Conservation (phyloP, 129 eudicot genomes). For the Flaveria robusta region DNA sequence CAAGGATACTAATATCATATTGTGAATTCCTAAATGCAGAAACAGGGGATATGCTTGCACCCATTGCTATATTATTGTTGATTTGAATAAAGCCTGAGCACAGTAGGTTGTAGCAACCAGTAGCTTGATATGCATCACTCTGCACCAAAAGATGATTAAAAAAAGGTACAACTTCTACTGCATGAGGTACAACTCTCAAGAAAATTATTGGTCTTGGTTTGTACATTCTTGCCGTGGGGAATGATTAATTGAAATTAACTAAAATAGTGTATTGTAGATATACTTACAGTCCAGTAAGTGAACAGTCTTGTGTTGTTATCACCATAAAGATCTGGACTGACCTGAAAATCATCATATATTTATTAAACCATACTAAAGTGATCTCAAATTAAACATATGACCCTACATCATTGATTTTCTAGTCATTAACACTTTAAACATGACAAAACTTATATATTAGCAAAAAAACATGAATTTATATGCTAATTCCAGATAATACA, state of each 20-base stretch:
- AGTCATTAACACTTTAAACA: constrained; percentile 19
- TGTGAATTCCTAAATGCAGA: constrained; percentile 75
- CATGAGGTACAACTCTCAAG: constrained; percentile 21
- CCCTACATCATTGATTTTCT: constrained; percentile 20
- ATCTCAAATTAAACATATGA: constrained; percentile 21
- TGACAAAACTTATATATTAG: background rate
- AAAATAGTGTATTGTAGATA: constrained; percentile 11
- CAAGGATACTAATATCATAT: constrained; percentile 84
- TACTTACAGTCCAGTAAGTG: constrained; percentile 98
- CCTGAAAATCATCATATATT: constrained; percentile 54
- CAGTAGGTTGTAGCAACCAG: constrained; percentile 94
- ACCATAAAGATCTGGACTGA: constrained; percentile 96
- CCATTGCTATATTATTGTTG: constrained; percentile 91
- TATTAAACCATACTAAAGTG: constrained; percentile 14
- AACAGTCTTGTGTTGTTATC: constrained; percentile 95
- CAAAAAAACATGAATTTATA: constrained; percentile 12
- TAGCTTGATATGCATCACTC: constrained; percentile 99
- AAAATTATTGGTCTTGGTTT: constrained; percentile 11
- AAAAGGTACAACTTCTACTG: constrained; percentile 18
- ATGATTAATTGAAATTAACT: background rate
- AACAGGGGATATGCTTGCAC: constrained; percentile 97
- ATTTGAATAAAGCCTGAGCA: constrained; percentile 96
- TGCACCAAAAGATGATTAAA: constrained; percentile 24
- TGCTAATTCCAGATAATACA: background rate
- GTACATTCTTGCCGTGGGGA: background rate